Base-by-base conservation (phyloP, 2,329 filamentous ascomycete species). In the Colletotrichum viniferum region DNA sequence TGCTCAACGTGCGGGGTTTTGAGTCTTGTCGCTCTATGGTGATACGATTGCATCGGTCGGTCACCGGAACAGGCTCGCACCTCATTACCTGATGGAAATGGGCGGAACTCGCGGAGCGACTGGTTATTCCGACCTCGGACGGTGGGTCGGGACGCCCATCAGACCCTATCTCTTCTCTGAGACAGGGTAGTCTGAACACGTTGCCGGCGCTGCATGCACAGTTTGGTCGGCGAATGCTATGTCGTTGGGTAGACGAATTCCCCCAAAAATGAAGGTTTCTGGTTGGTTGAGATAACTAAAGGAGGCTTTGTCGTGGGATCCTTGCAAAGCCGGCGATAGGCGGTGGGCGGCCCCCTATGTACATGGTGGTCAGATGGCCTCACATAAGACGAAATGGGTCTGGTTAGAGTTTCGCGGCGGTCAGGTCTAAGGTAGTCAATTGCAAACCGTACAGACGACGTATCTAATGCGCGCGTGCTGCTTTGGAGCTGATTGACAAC, bases 321-420 rank as follows among this genome's bases (percentile, higher is more conserved):
- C 73, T 48, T 52, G 74, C 28, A 76, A 76, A 72, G 75, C 75
- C 75, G 75, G 52, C 52, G 73, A 76, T 77, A 77, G 75, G 72
- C 75, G 75, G 70, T 32, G 58, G 58, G 55, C 69, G 63, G 43
- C 58, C 58, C 69, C 69, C 64, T 34, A 69, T 30, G 26, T 16
- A 52, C 18, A 30, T 30, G 12, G 43, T 64, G 70, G 73, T 76
- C 70, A 73, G 73, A 73, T 76, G 69, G 58, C 21, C 56, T 32
- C 38, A 64, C 48, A 76, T 60, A 56, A 69, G 38, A 73, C 73
- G 63, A 64, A 30, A 76, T 61, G 18, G 58, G 48, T 58, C 5
- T 64, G 21, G 26, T 60, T 52, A 63, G 43, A 36, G 73, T 73
- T 73, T 73, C 36, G 36, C 18, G 34, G 36, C 34, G 16, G 26